Conservation (phyloP, 805 yeast genomes). For the Yarrowia sp. region DNA sequence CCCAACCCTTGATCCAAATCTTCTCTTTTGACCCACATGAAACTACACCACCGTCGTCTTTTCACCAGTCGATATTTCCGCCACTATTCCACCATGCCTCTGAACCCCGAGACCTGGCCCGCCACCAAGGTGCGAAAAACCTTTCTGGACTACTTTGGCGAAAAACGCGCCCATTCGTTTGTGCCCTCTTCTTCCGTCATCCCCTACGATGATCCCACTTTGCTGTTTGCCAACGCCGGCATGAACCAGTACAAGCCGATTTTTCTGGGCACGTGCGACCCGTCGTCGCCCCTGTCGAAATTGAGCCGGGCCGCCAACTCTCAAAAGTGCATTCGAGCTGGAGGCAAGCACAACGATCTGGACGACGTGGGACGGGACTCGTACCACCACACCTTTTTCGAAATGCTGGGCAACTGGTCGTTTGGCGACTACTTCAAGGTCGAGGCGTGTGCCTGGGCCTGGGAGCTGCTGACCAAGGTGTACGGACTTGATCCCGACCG, state of each 20-base stretch:
- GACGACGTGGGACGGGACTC: conserved; percentile 98
- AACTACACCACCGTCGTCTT: conserved; percentile 5
- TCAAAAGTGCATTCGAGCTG: conserved; percentile 98
- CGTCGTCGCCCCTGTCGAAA: conserved; percentile 78
- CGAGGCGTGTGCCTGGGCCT: conserved; percentile 83
- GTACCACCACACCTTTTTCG: conserved; percentile 97
- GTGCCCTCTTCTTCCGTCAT: conserved; percentile 93
- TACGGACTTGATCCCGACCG: conserved; percentile 78
- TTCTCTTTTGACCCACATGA: neutral
- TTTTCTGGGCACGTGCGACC: conserved; percentile 95
- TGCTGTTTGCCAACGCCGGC: conserved; percentile 96
- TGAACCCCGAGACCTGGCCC: conserved; percentile 32
- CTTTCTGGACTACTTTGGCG: conserved; percentile 75
- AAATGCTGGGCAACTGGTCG: conserved; percentile 99
- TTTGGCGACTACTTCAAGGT: conserved; percentile 98
- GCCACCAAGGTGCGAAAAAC: conserved; percentile 67
- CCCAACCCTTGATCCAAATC: neutral
- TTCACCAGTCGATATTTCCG: neutral
- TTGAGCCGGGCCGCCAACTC: conserved; percentile 91
- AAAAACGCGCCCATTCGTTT: conserved; percentile 63
- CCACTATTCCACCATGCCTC: conserved; percentile 18
- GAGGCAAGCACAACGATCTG: conserved; percentile 95
- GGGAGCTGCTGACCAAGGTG: conserved; percentile 86
- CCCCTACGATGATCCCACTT: conserved; percentile 97
- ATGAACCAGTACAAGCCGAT: conserved; percentile 99